Evolutionary conservation across 2,329 filamentous ascomycete genomes (phyloP).

Genomic region (Pezicula neosporulosa): DNA sequence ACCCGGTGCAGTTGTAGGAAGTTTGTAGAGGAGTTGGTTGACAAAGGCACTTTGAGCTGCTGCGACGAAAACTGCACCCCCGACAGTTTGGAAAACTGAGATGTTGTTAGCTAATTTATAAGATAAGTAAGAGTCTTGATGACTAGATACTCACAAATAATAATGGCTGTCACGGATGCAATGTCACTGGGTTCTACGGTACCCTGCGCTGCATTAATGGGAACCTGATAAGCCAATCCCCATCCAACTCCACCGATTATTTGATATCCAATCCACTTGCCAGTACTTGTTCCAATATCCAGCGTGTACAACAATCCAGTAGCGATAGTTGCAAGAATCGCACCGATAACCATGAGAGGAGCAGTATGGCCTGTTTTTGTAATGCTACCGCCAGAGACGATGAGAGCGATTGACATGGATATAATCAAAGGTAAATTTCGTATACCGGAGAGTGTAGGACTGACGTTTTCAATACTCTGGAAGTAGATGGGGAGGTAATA

Average conservation of each 20-base stretch:
- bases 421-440: constrained; percentile 18
- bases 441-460: constrained; percentile 15
- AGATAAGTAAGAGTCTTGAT: not conserved
- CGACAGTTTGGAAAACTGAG: constrained; percentile 30
- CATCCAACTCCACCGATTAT: constrained; percentile 49
- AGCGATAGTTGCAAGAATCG: constrained; percentile 29
- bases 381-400: constrained; percentile 16
- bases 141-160: constrained; percentile 20
- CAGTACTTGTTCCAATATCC: constrained; percentile 38
- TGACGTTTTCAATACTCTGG: constrained; percentile 22
- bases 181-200: constrained; percentile 23
- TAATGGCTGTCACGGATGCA: constrained; percentile 38
- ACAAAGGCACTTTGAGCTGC: constrained; percentile 18
- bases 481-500: constrained; percentile 34
- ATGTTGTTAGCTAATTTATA: not conserved
- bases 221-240: constrained; percentile 47
- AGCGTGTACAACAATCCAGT: constrained; percentile 53
- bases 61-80: constrained; percentile 18
- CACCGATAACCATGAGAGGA: constrained; percentile 26
- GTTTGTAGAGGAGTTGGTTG: constrained; percentile 39
- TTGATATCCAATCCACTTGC: constrained; percentile 53
- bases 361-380: not conserved
- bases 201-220: constrained; percentile 27
- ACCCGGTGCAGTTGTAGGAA: constrained; percentile 33
- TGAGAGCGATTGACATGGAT: constrained; percentile 18